These are phyloP conservation scores for Elaeis guineensis DNA, from an alignment of 176 grass and related monocot species.

Conservation along the genomic window DNA sequence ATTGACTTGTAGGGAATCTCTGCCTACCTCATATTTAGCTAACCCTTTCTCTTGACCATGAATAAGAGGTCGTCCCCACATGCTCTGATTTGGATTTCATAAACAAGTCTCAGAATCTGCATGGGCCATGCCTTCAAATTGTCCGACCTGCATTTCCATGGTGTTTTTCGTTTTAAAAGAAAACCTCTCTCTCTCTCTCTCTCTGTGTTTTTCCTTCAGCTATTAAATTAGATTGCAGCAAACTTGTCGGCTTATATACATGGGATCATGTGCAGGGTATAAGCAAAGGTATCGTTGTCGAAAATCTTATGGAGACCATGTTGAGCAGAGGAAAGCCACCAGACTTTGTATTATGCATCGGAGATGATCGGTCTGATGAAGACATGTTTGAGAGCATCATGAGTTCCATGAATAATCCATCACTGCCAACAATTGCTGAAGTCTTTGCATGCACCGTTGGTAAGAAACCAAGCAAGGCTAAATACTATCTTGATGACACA, in stretches of 20 bases:
- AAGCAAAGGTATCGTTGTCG: slow-evolving; percentile 31
- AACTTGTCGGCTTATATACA: neutral
- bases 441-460: slow-evolving; percentile 41
- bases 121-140: too few relatives aligned
- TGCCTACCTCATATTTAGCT: slow-evolving; percentile 1
- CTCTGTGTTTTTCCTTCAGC: neutral
- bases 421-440: slow-evolving; percentile 1
- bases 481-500: slow-evolving; percentile 29
- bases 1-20: slow-evolving; percentile 6
- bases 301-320: slow-evolving; percentile 9
- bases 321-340: neutral
- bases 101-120: neutral
- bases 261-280: slow-evolving; percentile 16
- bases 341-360: slow-evolving; percentile 31
- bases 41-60: neutral
- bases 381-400: slow-evolving; percentile 28
- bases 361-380: slow-evolving; percentile 40
- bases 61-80: neutral
- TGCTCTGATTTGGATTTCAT: neutral
- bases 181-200: neutral
- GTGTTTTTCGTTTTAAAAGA: neutral
- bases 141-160: too few relatives aligned
- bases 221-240: neutral
- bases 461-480: slow-evolving; percentile 30
- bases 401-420: neutral